Evolutionary conservation across 108 stramenopile species (phyloP).

Genomic region (Epipyxis sp.): DNA sequence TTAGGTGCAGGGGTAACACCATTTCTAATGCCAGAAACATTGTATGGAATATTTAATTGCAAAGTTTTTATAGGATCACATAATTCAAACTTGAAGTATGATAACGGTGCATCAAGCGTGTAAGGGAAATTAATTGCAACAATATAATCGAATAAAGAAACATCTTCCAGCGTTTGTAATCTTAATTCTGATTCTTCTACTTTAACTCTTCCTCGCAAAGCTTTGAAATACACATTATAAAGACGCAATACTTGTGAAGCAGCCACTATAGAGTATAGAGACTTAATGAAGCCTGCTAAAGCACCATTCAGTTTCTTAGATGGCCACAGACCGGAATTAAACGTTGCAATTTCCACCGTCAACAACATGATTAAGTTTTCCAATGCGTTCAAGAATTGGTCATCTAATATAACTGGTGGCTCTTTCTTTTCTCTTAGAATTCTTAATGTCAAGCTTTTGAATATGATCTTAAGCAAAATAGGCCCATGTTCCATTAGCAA

Average conservation of each 20-base stretch:
- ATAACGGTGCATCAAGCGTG: neutral
- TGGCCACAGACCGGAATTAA: neutral
- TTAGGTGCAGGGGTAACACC: neutral
- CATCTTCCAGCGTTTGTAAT: neutral
- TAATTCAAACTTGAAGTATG: neutral
- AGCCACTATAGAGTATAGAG: constrained; percentile 8
- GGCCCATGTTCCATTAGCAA: neutral
- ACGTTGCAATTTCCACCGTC: neutral
- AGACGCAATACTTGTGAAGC: neutral
- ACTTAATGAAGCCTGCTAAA: neutral
- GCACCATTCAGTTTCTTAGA: neutral
- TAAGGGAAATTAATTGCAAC: constrained; percentile 17
- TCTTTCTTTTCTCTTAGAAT: neutral
- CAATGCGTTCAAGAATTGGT: constrained; percentile 2
- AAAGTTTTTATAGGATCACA: neutral
- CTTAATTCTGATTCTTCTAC: neutral
- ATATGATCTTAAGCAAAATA: constrained; percentile 18
- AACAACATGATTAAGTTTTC: neutral
- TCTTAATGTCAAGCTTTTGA: constrained; percentile 5
- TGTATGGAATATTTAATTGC: neutral
- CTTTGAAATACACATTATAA: neutral
- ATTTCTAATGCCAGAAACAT: neutral
- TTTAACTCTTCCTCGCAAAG: neutral
- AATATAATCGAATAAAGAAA: constrained; percentile 10
- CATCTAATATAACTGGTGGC: constrained; percentile 16